Evolutionary conservation across 441 rosid species (phyloP).

Genomic region (Brassica hybrid): DNA sequence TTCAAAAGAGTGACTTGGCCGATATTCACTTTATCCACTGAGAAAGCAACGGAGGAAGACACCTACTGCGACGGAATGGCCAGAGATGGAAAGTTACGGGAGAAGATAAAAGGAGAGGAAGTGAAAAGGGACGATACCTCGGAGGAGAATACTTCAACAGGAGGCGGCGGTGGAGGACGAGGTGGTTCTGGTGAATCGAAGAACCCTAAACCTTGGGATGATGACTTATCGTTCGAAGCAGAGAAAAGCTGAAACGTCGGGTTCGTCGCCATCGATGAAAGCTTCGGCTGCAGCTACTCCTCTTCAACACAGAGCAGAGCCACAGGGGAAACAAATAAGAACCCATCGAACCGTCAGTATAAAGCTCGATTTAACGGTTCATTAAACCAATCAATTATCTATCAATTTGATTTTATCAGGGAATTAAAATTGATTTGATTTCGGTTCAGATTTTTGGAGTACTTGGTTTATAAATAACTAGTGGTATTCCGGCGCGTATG

Average conservation of each 20-base stretch:
- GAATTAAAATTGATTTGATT: no score
- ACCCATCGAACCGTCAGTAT: no score
- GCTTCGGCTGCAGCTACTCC: no score
- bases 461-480: no score
- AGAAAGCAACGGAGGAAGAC: conserved; percentile 53
- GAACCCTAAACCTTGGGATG: conserved; percentile 50
- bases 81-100: conserved; percentile 5
- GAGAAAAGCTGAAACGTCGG: conserved; percentile 59
- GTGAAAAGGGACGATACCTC: conserved; percentile 38
- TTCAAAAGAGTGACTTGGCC: conserved; percentile 72
- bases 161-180: conserved; percentile 72
- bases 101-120: neutral
- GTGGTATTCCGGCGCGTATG: no score
- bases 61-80: conserved; percentile 44
- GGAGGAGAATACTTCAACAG: conserved; percentile 63
- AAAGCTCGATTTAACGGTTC: no score
- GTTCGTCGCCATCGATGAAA: conserved; percentile 49
- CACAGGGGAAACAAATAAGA: no score
- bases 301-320: no score
- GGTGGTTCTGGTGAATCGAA: conserved; percentile 55
- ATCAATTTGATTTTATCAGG: no score
- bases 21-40: conserved; percentile 58
- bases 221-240: conserved; percentile 41
- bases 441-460: no score
- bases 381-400: no score